Evolutionary conservation across 257 asterid species (phyloP), one percentile per base, ranked within the genome.

Genomic region (Scutellaria minor): DNA sequence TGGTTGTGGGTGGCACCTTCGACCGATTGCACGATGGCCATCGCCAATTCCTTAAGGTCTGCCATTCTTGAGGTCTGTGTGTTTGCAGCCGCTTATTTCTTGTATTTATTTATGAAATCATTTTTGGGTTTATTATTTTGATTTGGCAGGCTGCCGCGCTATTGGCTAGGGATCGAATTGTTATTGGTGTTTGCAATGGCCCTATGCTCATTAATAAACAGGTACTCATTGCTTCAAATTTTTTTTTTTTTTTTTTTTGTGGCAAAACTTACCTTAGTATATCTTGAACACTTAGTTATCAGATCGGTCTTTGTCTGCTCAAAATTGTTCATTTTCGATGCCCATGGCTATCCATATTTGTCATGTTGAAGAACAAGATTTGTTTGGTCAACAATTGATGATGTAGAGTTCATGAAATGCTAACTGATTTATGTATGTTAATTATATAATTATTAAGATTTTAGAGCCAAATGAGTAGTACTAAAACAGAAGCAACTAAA

Each of bases 1-100:
- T 94, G 59, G 97, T 94, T 80, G 87, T 94, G 52, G 99, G 99
- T 0, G 99, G 99, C 68, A 94, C 99, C 66, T 94, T 94, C 42
- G 97, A 94, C 74, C 98, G 99, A 22, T 74, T 94, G 73, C 99
- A 94, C 50, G 91, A 90, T 45, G 98, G 99, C 52, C 99, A 94
- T 80, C 95, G 95, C 73, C 92, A 88, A 66, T 94, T 94, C 83
- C 92, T 94, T 71, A 87, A 87, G 97, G 96, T 18, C 18, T 18
- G 18, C 18, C 18, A 18, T 18, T 18, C 18, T 18, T 18, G 18
- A 18, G 18, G 18, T 18, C 18, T 18, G 18, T 18, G 18, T 18
- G 18, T 18, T 18, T 18, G 18, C 18, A 18, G 18, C 18, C 18
- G 27, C 27, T 24, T 24, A 24, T 20, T 55, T 53, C 22, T 55